Base-by-base conservation (phyloP, 805 yeast genomes). In the Saccharomyces kudriavzevii region DNA sequence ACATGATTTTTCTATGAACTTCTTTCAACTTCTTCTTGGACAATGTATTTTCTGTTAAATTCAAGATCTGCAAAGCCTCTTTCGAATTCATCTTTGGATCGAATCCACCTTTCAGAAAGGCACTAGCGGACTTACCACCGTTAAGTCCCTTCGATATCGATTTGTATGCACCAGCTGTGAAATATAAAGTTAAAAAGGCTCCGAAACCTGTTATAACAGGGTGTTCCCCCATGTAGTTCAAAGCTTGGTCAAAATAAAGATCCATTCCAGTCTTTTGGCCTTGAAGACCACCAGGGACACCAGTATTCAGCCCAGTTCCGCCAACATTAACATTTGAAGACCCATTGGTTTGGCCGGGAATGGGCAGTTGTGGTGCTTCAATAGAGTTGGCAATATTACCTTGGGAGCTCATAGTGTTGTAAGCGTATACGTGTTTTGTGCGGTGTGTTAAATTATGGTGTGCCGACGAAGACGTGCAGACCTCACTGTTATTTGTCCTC, bases 61-160 rank as follows among this genome's bases (percentile, higher is more conserved):
- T 87, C 61, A 92, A 78, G 29, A 92, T 87, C 66, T 82, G 90
- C 56, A 90, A 76, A 3, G 97, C 97, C 68, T 92, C 99, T 61
- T 81, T 84, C 47, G 91, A 84, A 54, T 80, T 78, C 96, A 92
- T 89, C 70, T 92, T 94, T n/a, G 81, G 69, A 40, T 91, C 97
- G 71, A 92, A 92, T 1, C 96, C 89, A 54, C 98, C 99, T 67
- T 84, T 89, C 66, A 77, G 74, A 65, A 84, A 92, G 20, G 70
- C 69, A 40, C 58, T 53, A 5, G 54, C 54, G 13, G 53, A 48
- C 20, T 82, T 80, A 10, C 86, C 86, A 43, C 89, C 86, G n/a
- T 89, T 86, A 45, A 69, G 43, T 43, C 54, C 60, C 3, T 57
- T 63, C 2, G 65, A 55, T 1, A 67, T 51, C 3, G 80, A 70